These are phyloP conservation scores for Trichomonas tenax DNA, from an alignment of 208 protist genomes.

Conservation along the genomic window DNA sequence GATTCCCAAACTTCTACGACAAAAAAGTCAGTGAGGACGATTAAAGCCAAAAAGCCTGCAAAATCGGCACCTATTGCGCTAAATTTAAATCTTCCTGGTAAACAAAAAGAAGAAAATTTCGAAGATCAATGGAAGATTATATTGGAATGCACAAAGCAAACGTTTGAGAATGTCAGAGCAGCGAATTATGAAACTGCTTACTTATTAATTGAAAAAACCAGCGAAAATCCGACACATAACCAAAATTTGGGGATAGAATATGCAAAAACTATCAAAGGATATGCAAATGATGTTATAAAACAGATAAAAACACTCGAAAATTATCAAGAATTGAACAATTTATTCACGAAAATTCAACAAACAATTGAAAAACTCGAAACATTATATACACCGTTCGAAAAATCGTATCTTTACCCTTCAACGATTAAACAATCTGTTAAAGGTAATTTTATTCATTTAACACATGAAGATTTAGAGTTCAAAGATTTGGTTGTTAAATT, in stretches of 20 bases:
- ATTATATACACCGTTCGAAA: background rate
- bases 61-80: background rate
- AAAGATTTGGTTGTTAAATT: background rate
- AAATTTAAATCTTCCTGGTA: background rate
- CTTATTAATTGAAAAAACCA: background rate
- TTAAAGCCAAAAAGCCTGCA: background rate
- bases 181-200: background rate
- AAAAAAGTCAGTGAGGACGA: background rate
- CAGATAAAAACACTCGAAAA: background rate
- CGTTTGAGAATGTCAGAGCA: background rate
- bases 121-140: background rate
- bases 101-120: background rate
- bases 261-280: background rate
- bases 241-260: background rate
- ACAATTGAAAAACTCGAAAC: background rate
- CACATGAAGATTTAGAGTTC: background rate
- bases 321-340: background rate
- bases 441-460: background rate
- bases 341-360: background rate
- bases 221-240: background rate
- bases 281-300: background rate
- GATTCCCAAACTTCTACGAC: background rate
- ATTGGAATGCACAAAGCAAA: background rate
- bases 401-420: background rate
- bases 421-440: background rate